These are phyloP conservation scores for Actinomortierella wolfii DNA, from an alignment of 371 early-diverging fungal species.

Conservation along the genomic window DNA sequence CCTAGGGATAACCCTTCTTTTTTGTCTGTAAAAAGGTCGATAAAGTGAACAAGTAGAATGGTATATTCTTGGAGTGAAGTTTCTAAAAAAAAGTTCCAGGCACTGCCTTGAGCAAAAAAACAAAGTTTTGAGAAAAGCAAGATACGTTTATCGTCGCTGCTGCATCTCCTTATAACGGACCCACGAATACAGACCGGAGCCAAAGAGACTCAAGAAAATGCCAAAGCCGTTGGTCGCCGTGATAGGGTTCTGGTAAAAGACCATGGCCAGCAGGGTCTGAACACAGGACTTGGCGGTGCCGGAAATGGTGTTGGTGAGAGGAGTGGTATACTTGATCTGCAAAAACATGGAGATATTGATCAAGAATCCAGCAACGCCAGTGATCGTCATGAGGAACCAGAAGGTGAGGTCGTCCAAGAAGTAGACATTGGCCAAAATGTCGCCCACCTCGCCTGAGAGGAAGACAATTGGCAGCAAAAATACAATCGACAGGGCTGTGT, in stretches of 20 bases:
- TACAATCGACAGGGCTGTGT: constrained; percentile 69
- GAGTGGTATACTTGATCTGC: constrained; percentile 80
- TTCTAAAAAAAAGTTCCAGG: neutral
- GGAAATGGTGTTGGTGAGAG: constrained; percentile 77
- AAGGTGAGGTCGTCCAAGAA: constrained; percentile 51
- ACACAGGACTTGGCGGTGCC: constrained; percentile 81
- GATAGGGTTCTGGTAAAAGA: constrained; percentile 71
- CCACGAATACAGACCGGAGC: constrained; percentile 71
- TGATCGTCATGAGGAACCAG: constrained; percentile 74
- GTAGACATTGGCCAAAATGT: constrained; percentile 58
- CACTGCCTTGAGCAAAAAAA: neutral
- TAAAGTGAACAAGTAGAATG: neutral
- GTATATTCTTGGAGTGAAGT: neutral
- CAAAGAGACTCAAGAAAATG: constrained; percentile 68
- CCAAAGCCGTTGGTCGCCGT: constrained; percentile 70
- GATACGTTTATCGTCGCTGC: constrained; percentile 12
- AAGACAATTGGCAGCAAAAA: constrained; percentile 64
- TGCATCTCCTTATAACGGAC: constrained; percentile 70
- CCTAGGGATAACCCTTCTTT: neutral
- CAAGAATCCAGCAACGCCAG: constrained; percentile 73
- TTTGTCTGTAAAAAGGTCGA: neutral
- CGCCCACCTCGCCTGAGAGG: constrained; percentile 65
- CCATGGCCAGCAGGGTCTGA: constrained; percentile 70
- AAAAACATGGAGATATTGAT: constrained; percentile 81
- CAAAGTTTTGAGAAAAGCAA: neutral